phyloP scores from a whole-genome alignment of 1,139 yeast genomes.

The Geotrichum reessii region DNA sequence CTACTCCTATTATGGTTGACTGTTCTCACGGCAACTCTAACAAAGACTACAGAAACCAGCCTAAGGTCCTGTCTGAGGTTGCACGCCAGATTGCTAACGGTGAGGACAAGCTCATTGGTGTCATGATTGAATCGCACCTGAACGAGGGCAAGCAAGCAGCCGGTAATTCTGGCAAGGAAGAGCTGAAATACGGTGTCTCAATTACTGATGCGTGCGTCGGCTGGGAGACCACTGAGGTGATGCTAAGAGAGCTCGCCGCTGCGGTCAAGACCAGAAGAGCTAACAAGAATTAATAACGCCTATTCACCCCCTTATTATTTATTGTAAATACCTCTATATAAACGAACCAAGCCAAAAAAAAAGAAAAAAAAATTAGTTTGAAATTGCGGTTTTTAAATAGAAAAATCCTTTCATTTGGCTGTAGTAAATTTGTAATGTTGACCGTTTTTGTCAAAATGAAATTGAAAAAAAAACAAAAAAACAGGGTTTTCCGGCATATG shows the following conservation, averaged over 20 bases:
- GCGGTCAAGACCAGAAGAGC: constrained; percentile 74
- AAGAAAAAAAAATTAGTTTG: background rate
- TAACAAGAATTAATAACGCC: background rate
- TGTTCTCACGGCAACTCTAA: constrained; percentile 95
- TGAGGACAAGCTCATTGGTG: constrained; percentile 73
- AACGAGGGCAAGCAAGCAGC: constrained; percentile 92
- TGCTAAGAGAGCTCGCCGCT: constrained; percentile 62
- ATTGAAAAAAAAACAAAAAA: too few species aligned
- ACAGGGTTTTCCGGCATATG: too few species aligned
- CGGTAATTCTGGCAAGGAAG: constrained; percentile 57
- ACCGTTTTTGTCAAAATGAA: too few species aligned
- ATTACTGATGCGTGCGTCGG: constrained; percentile 96
- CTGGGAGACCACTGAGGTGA: constrained; percentile 76
- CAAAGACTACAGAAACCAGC: constrained; percentile 88
- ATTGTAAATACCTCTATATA: background rate
- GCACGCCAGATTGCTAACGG: constrained; percentile 79
- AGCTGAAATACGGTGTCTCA: constrained; percentile 82
- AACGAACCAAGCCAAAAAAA: background rate
- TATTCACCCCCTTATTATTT: background rate
- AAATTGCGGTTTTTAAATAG: background rate
- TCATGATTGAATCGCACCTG: constrained; percentile 92
- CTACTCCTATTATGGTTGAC: constrained; percentile 81
- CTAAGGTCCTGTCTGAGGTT: constrained; percentile 75
- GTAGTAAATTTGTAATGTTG: too few species aligned
- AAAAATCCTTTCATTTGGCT: background rate